These are phyloP conservation scores for Sarcomyxa edulis DNA, from an alignment of 768 basidiomycete genomes.

Conservation along the genomic window DNA sequence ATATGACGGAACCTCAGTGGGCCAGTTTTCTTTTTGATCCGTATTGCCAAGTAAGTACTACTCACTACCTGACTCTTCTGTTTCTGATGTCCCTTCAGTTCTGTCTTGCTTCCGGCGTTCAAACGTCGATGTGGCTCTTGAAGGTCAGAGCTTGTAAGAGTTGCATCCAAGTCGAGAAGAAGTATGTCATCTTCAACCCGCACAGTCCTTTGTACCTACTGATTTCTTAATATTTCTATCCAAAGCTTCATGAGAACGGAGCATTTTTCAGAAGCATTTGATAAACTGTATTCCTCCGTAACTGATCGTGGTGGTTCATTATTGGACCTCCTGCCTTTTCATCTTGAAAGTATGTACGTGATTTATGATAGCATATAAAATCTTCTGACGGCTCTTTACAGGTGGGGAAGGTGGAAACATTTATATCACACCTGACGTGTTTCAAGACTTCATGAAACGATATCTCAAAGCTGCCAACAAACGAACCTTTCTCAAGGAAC, in stretches of 20 bases:
- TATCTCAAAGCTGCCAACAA: too few species aligned
- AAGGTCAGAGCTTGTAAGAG: slow-evolving; percentile 13
- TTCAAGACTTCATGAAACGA: too few species aligned
- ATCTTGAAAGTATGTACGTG: not conserved
- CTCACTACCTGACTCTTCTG: not conserved
- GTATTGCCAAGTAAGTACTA: slow-evolving; percentile 36
- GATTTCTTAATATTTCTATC: not conserved
- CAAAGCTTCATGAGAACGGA: not conserved
- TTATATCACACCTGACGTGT: too few species aligned
- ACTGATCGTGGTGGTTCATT: not conserved
- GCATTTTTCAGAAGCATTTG: not conserved
- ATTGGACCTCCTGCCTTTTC: not conserved
- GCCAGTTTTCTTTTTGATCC: slow-evolving; percentile 47
- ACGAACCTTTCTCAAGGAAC: not conserved
- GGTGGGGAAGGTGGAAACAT: too few species aligned
- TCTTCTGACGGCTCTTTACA: too few species aligned
- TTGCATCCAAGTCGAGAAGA: slow-evolving; percentile 12
- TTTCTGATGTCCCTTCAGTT: not conserved
- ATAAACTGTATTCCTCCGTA: not conserved
- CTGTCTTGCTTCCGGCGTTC: slow-evolving; percentile 7
- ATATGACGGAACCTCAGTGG: slow-evolving; percentile 46
- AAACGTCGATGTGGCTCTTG: slow-evolving; percentile 10
- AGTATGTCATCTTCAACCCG: slow-evolving; percentile 2
- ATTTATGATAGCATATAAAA: too few species aligned
- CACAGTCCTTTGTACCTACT: not conserved